Percentiles rank a stretch among this genome's conserved stretches.
phyloP scores from a whole-genome alignment of 768 basidiomycete species.

The Lyophyllum shimeji region DNA sequence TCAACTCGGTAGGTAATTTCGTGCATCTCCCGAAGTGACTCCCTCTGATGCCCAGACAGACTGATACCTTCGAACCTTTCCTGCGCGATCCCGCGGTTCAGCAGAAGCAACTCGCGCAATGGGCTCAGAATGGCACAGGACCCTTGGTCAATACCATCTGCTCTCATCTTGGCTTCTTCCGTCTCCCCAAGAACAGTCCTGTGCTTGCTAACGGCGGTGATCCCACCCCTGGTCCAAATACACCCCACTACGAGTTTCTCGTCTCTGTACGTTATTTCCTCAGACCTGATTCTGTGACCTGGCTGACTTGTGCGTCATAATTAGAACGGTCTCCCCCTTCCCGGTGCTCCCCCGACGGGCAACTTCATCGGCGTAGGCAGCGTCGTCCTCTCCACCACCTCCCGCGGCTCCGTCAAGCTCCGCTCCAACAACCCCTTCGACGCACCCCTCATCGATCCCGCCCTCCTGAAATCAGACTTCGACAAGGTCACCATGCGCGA shows the following conservation, averaged over 20 bases:
- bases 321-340: constrained; percentile 14
- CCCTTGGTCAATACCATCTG: constrained; percentile 16
- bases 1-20: constrained; percentile 7
- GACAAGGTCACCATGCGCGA: constrained; percentile 15
- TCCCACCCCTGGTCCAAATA: constrained; percentile 25
- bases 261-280: constrained; percentile 16
- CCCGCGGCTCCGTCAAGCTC: constrained; percentile 29
- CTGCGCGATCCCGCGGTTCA: constrained; percentile 11
- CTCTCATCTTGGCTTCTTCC: constrained; percentile 22
- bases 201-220: constrained; percentile 22
- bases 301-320: not conserved
- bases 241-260: constrained; percentile 27
- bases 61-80: constrained; percentile 17
- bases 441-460: constrained; percentile 43
- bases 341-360: constrained; percentile 24
- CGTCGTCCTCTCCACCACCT: constrained; percentile 18
- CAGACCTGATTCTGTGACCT: not conserved
- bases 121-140: constrained; percentile 19
- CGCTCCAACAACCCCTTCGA: constrained; percentile 40
- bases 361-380: constrained; percentile 13
- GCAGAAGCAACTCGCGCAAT: constrained; percentile 13
- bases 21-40: too few species aligned
- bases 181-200: constrained; percentile 18
- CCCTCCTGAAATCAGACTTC: constrained; percentile 30
- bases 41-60: constrained; percentile 1